These are phyloP conservation scores for Diaporthe citriasiana DNA, from an alignment of 2,329 filamentous ascomycete species.

Conservation along the genomic window DNA sequence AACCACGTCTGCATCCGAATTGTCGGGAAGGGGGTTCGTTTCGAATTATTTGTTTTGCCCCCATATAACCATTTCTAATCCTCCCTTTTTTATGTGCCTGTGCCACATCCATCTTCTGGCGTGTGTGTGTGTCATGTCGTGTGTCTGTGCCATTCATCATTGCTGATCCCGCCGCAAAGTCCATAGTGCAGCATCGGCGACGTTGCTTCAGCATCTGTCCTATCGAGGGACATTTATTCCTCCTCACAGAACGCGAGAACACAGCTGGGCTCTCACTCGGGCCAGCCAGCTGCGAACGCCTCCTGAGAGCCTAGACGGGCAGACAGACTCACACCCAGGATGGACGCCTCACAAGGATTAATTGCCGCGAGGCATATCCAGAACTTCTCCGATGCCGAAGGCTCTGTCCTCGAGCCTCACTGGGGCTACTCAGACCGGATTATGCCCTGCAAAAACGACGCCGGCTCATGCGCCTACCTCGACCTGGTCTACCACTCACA, in stretches of 20 bases:
- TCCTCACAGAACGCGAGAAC: not conserved
- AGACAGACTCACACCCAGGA: conserved; percentile 4
- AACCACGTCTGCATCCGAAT: conserved; percentile 17
- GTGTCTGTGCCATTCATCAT: not conserved
- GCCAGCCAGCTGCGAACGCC: not conserved
- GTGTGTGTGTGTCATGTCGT: not conserved
- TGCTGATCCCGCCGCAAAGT: not conserved
- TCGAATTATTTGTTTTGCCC: conserved; percentile 4
- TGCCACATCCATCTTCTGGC: not conserved
- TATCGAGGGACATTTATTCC: not conserved
- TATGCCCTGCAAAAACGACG: conserved; percentile 61
- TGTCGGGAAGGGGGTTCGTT: conserved; percentile 20
- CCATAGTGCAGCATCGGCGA: not conserved
- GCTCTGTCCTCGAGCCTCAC: conserved; percentile 53
- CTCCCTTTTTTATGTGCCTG: not conserved
- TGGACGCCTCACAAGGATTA: conserved; percentile 44
- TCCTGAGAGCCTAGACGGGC: not conserved
- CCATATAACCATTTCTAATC: conserved; percentile 9
- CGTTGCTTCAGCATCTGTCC: conserved; percentile 7
- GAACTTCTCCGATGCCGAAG: conserved; percentile 54
- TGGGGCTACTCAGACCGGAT: conserved; percentile 64
- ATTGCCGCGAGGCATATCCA: conserved; percentile 55
- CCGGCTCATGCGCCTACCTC: conserved; percentile 64
- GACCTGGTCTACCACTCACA: conserved; percentile 65
- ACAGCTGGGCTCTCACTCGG: not conserved